phyloP scores from a whole-genome alignment of 148 eudicot genomes.

The Polygonum maritimum region DNA sequence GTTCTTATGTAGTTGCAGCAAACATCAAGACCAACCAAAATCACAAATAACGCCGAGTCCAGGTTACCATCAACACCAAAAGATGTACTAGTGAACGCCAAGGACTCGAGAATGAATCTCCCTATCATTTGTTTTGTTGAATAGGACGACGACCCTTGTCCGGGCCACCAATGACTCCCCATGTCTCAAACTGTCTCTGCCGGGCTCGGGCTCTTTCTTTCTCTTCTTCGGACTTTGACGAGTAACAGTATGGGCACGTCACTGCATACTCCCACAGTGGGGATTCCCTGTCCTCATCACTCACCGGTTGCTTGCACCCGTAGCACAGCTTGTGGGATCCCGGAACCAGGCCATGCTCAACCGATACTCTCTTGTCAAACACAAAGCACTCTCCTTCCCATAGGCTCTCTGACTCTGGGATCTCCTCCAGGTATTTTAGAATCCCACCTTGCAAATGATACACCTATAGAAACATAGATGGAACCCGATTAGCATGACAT shows the following conservation, averaged over 20 bases:
- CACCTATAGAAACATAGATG: conserved; percentile 33
- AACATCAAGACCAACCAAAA: background rate
- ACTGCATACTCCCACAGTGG: conserved; percentile 74
- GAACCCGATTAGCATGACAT: background rate
- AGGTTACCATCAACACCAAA: background rate
- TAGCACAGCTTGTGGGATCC: conserved; percentile 92
- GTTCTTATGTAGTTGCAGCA: background rate
- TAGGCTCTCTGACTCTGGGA: conserved; percentile 61
- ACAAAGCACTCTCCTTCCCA: conserved; percentile 99
- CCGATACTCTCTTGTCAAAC: conserved; percentile 92
- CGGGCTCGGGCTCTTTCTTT: conserved; percentile 96
- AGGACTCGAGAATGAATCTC: background rate
- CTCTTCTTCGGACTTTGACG: conserved; percentile 79
- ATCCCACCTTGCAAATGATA: conserved; percentile 92
- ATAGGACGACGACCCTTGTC: conserved; percentile 77
- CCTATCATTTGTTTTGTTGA: conserved; percentile 11
- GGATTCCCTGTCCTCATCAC: conserved; percentile 95
- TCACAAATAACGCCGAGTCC: background rate
- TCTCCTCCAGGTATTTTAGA: conserved; percentile 85
- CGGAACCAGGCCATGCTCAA: conserved; percentile 78
- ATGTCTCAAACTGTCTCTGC: conserved; percentile 76
- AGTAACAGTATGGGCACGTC: conserved; percentile 73
- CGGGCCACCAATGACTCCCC: conserved; percentile 92
- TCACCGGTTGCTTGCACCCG: conserved; percentile 96
- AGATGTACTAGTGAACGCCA: background rate